Evolutionary conservation across 768 basidiomycete species (phyloP).

Genomic region (Lepiota brunneoincarnata): DNA sequence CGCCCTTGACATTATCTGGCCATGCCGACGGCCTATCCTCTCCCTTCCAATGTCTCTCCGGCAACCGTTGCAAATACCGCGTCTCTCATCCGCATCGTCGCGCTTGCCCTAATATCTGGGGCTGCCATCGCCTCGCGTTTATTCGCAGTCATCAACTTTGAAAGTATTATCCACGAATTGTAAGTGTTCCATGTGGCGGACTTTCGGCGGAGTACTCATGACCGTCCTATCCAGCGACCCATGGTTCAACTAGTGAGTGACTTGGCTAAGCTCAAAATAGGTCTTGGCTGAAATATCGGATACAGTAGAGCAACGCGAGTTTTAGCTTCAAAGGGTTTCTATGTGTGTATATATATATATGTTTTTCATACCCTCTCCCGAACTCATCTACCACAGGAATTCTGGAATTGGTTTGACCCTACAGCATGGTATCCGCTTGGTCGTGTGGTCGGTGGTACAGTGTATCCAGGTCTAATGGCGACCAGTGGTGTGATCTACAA

Average conservation of each 20-base stretch:
- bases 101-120: conserved; percentile 86
- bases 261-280: conserved; percentile 13
- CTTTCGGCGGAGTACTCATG: conserved; percentile 14
- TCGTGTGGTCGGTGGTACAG: conserved; percentile 96
- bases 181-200: conserved; percentile 38
- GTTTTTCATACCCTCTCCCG: not conserved
- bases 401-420: conserved; percentile 99
- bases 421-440: conserved; percentile 99
- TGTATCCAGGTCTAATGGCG: conserved; percentile 98
- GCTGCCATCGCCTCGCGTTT: conserved; percentile 94
- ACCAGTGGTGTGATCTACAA: conserved; percentile 98
- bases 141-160: conserved; percentile 97
- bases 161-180: conserved; percentile 99
- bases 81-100: conserved; percentile 86
- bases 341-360: conserved; percentile 64
- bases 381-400: conserved; percentile 60
- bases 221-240: conserved; percentile 63
- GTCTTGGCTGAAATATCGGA: conserved; percentile 16
- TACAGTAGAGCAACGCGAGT: conserved; percentile 89
- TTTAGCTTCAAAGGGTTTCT: conserved; percentile 90
- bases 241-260: conserved; percentile 97
- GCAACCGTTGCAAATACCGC: conserved; percentile 82
- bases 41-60: conserved; percentile 68
- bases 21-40: conserved; percentile 73
- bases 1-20: conserved; percentile 29